These are phyloP conservation scores for Cyclotella kingstonii DNA, from an alignment of 108 stramenopile genomes.

Conservation along the genomic window DNA sequence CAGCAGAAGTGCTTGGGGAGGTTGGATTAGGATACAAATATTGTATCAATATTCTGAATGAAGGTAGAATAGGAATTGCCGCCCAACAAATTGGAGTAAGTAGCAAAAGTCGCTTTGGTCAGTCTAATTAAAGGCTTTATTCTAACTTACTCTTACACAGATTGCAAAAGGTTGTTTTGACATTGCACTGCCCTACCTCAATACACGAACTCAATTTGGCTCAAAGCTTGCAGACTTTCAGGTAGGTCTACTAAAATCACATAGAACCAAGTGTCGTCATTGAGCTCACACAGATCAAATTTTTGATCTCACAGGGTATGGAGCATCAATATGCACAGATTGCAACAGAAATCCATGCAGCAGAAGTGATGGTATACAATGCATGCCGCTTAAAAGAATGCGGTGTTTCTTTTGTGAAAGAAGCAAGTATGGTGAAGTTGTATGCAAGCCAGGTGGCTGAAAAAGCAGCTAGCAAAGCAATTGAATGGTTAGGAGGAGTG, in stretches of 20 bases:
- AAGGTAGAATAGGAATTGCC: slow-evolving; percentile 95
- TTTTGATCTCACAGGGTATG: slow-evolving; percentile 69
- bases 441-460: slow-evolving; percentile 90
- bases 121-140: neutral
- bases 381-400: slow-evolving; percentile 88
- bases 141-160: slow-evolving; percentile 13
- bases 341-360: slow-evolving; percentile 93
- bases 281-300: neutral
- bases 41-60: slow-evolving; percentile 95
- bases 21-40: slow-evolving; percentile 93
- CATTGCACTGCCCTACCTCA: slow-evolving; percentile 84
- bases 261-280: neutral
- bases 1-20: slow-evolving; percentile 77
- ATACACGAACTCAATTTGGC: slow-evolving; percentile 92
- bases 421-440: slow-evolving; percentile 95
- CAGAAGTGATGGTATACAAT: slow-evolving; percentile 90
- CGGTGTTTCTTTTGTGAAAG: slow-evolving; percentile 89
- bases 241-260: slow-evolving; percentile 15
- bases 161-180: slow-evolving; percentile 94
- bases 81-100: slow-evolving; percentile 82
- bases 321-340: slow-evolving; percentile 94
- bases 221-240: slow-evolving; percentile 85
- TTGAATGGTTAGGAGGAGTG: slow-evolving; percentile 94
- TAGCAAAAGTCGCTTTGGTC: no score
- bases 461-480: slow-evolving; percentile 73